Percentiles rank a stretch among this genome's conserved stretches.
phyloP scores from a whole-genome alignment of 495 filamentous ascomycete species.

The Ramalina intermedia region DNA sequence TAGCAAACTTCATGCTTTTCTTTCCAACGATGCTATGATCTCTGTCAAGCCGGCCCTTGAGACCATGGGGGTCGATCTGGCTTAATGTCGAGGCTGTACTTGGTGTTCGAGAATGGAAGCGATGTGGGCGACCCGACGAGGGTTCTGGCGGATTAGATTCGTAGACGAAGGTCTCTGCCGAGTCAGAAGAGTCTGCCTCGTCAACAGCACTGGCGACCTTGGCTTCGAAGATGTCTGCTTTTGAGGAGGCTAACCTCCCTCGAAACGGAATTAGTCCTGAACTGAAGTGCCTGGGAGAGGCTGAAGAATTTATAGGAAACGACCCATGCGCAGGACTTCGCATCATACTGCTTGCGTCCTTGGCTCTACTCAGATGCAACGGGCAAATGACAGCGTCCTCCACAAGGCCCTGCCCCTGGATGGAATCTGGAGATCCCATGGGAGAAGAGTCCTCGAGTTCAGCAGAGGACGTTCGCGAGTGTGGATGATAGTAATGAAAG shows the following conservation, averaged over 20 bases:
- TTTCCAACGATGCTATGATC: constrained; percentile 61
- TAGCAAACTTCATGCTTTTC: constrained; percentile 97
- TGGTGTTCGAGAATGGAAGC: constrained; percentile 89
- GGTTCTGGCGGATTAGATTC: constrained; percentile 92
- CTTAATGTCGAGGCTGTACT: constrained; percentile 85
- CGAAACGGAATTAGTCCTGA: constrained; percentile 35
- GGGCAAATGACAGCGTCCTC: not conserved
- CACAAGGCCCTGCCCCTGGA: not conserved
- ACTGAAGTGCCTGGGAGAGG: constrained; percentile 13
- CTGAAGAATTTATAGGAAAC: not conserved
- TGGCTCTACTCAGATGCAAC: constrained; percentile 1
- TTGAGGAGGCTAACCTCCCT: constrained; percentile 61
- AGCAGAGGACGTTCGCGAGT: constrained; percentile 2
- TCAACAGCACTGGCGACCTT: constrained; percentile 92
- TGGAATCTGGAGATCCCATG: not conserved
- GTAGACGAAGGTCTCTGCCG: constrained; percentile 97
- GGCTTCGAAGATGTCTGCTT: constrained; percentile 95
- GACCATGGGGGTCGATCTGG: constrained; percentile 55
- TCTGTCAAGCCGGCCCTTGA: constrained; percentile 47
- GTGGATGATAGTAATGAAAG: constrained; percentile 17
- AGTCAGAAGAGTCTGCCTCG: constrained; percentile 84
- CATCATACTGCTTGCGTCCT: not conserved
- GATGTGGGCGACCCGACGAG: constrained; percentile 51
- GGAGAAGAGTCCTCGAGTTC: not conserved
- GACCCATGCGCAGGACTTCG: not conserved